phyloP scores from a whole-genome alignment of 1,139 yeast species.

The Saccharomyces hybrid region DNA sequence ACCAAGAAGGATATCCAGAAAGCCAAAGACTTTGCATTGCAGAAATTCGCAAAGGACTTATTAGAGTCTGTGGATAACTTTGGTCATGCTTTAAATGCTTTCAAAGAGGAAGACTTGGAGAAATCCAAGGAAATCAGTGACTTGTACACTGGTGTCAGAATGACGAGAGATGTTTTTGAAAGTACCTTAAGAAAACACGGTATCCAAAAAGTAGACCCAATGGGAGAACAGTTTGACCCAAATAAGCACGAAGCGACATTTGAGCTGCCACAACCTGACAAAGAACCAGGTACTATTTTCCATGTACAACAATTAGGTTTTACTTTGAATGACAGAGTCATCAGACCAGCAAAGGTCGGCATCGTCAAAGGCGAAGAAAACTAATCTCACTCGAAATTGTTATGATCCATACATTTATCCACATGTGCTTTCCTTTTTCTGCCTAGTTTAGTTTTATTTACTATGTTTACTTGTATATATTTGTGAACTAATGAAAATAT shows the following conservation, averaged over 20 bases:
- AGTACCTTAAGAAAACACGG: slow-evolving; percentile 81
- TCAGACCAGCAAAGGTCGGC: slow-evolving; percentile 96
- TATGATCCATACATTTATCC: slow-evolving; percentile 2
- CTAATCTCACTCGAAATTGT: slow-evolving; percentile 12
- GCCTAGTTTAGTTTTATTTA: background rate
- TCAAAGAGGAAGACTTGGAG: slow-evolving; percentile 51
- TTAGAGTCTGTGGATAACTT: slow-evolving; percentile 88
- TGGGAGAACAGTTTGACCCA: slow-evolving; percentile 84
- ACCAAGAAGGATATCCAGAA: slow-evolving; percentile 82
- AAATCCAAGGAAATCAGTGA: slow-evolving; percentile 60
- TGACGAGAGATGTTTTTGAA: slow-evolving; percentile 84
- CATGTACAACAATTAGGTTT: slow-evolving; percentile 90
- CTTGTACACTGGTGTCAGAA: slow-evolving; percentile 80
- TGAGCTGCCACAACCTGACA: slow-evolving; percentile 80
- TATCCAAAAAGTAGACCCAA: slow-evolving; percentile 68
- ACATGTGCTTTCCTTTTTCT: background rate
- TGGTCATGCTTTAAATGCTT: slow-evolving; percentile 76
- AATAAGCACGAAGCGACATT: slow-evolving; percentile 90
- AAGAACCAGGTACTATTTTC: slow-evolving; percentile 89
- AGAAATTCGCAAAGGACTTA: slow-evolving; percentile 86
- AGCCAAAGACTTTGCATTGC: slow-evolving; percentile 86
- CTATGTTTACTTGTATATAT: background rate
- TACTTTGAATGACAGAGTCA: slow-evolving; percentile 76
- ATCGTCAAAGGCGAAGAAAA: slow-evolving; percentile 53
- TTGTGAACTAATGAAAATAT: background rate